Base-by-base conservation (phyloP, 306 rosid species). In the Cicer bijugum region DNA sequence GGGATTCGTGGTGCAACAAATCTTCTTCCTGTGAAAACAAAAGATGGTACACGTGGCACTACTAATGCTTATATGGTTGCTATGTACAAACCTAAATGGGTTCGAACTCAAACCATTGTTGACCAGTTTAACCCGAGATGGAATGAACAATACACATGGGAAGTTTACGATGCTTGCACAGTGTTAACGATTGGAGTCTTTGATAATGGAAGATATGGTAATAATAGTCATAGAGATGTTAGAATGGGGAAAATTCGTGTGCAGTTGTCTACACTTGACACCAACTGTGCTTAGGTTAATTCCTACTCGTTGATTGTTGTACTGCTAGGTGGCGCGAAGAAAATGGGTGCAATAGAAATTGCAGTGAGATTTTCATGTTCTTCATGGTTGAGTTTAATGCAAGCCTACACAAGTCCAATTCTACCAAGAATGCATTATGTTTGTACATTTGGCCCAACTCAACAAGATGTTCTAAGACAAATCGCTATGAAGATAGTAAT, bases 101-200 rank as follows among this genome's bases (percentile, higher is more conserved):
- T 91, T 47, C 91, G 96, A 10, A 93, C 97, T 10, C 75, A 90
- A 0, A 88, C 98, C 11, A 88, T 89, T 15, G 73, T 85, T 1
- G 96, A 91, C 33, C 88, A 94, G 35, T 93, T 93, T 53, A 84
- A 89, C 50, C 97, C 97, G 28, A 72, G 90, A 1, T 91, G 97
- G 98, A 93, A 93, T 56, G 96, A 91, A 75, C 98, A 93, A 33
- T 91, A 93, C 82, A 84, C 92, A 0, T 93, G 98, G 96, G 92
- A 91, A 6, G 95, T 93, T 0, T 88, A 86, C 39, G 97, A 91
- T 15, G 94, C 92, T 4, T 93, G 96, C 72, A 91, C 96, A 3
- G 96, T 88, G 0, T 88, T 93, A 55, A 87, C 97, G 0, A 78
- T 91, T 0, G 96, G 95, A 0, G 91, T 93, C 0, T 16, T 16